Conservation (phyloP, 345 rosid species). For the Noccaea caerulescens region DNA sequence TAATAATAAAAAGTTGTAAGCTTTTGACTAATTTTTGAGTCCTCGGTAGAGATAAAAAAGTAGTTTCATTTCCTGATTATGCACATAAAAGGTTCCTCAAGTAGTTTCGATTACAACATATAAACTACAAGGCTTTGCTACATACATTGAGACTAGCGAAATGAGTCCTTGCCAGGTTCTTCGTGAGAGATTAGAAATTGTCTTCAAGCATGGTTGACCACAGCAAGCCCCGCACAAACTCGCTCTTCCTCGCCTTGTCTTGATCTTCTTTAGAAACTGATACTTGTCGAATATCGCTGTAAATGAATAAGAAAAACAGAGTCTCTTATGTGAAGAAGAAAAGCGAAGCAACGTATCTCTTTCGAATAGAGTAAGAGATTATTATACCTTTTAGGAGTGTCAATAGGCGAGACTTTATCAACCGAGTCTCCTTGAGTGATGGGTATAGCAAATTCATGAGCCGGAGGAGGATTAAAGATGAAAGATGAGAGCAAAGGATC, state of each 20-base stretch:
- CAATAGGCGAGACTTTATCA: constrained; percentile 45
- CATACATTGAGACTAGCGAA: constrained; percentile 32
- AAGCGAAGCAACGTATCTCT: neutral
- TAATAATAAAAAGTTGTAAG: neutral
- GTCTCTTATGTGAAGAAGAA: neutral
- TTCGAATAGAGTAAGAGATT: neutral
- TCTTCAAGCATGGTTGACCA: constrained; percentile 59
- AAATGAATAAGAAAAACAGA: neutral
- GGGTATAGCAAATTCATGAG: constrained; percentile 36
- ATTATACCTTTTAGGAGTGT: constrained; percentile 50
- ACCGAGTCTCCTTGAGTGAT: constrained; percentile 42
- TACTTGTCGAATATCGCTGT: constrained; percentile 43
- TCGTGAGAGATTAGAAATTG: constrained; percentile 37
- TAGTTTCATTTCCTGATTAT: constrained; percentile 36
- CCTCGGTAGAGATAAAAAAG: neutral
- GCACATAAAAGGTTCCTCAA: constrained; percentile 16
- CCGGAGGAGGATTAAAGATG: constrained; percentile 51
- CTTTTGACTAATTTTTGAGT: neutral
- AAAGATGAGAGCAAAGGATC: constrained; percentile 91
- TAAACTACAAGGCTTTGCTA: constrained; percentile 14
- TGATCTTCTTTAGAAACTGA: constrained; percentile 54
- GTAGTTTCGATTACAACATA: constrained; percentile 18
- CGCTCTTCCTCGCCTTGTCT: constrained; percentile 55
- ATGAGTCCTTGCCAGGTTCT: constrained; percentile 26
- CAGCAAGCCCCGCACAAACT: constrained; percentile 57